Percentiles rank a stretch among this genome's conserved stretches.
Conservation (phyloP, 179 eudicot genomes). For the Actinidia chinensis region DNA sequence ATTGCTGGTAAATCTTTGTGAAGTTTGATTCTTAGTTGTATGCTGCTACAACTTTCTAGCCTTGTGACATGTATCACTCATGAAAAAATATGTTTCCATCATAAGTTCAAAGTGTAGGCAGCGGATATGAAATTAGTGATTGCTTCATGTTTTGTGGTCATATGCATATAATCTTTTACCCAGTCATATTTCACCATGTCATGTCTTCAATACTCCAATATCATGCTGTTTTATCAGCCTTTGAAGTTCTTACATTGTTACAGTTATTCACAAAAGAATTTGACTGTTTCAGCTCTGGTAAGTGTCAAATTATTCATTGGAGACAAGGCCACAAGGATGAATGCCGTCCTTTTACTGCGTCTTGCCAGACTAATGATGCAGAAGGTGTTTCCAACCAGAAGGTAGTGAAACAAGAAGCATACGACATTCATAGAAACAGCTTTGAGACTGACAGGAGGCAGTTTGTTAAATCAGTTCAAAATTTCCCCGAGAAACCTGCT, state of each 20-base stretch:
- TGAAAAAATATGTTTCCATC: background rate
- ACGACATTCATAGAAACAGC: conserved; percentile 20
- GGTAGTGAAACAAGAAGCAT: conserved; percentile 27
- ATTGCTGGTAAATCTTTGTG: background rate
- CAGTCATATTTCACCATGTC: background rate
- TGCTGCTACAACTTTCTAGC: background rate
- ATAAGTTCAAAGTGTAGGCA: background rate
- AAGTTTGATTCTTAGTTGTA: background rate
- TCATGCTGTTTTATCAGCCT: background rate
- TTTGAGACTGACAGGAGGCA: conserved; percentile 24
- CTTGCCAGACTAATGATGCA: conserved; percentile 29
- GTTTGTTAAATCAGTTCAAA: conserved; percentile 25
- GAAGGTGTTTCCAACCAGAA: conserved; percentile 29
- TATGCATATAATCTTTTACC: background rate
- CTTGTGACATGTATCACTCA: background rate
- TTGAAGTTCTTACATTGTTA: background rate
- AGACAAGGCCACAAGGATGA: conserved; percentile 88
- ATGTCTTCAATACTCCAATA: background rate
- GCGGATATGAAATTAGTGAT: background rate
- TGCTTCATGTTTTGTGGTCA: background rate
- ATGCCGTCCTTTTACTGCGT: conserved; percentile 45
- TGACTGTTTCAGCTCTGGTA: conserved; percentile 66
- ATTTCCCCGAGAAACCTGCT: conserved; percentile 25
- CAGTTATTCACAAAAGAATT: conserved; percentile 13
- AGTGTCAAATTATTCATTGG: conserved; percentile 94